Percentiles rank a stretch among this genome's conserved stretches.
Conservation (phyloP, 225 moss, liverwort and hornwort genomes). For the Ulota crispa region DNA sequence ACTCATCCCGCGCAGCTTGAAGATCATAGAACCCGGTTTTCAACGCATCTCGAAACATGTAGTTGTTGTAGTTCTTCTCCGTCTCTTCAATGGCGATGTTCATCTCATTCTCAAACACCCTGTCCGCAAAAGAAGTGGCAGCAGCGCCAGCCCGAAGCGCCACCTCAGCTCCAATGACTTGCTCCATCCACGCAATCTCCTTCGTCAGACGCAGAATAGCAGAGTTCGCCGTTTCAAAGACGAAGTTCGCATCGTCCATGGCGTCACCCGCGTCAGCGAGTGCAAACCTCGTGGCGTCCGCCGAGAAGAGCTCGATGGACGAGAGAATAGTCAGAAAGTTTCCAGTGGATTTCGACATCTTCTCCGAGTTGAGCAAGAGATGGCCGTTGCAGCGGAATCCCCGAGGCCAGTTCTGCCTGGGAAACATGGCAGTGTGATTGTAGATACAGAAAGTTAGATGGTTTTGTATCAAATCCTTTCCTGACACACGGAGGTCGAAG, state of each 20-base stretch:
- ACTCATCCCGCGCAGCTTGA: conserved; percentile 69
- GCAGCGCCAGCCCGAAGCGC: conserved; percentile 52
- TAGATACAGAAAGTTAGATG: conserved; percentile 90
- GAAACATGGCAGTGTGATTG: conserved; percentile 91
- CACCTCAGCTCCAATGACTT: conserved; percentile 59
- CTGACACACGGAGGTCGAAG: conserved; percentile 84
- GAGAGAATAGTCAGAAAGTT: conserved; percentile 66
- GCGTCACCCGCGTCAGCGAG: conserved; percentile 70
- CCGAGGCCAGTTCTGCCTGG: conserved; percentile 73
- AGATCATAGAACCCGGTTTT: conserved; percentile 71
- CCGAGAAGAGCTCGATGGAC: conserved; percentile 61
- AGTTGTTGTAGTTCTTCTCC: conserved; percentile 67
- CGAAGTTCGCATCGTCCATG: conserved; percentile 77
- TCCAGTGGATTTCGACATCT: conserved; percentile 72
- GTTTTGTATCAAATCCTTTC: conserved; percentile 95
- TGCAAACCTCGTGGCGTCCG: conserved; percentile 70
- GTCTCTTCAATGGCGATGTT: conserved; percentile 83
- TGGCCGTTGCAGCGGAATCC: conserved; percentile 89
- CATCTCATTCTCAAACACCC: conserved; percentile 86
- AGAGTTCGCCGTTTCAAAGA: conserved; percentile 75
- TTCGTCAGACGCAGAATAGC: conserved; percentile 71
- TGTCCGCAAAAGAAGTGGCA: conserved; percentile 69
- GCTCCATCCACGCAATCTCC: conserved; percentile 73
- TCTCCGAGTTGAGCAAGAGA: conserved; percentile 76
- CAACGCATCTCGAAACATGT: conserved; percentile 70